Conservation (phyloP, 2,329 filamentous ascomycete genomes). For the Acrodontium crateriforme region DNA sequence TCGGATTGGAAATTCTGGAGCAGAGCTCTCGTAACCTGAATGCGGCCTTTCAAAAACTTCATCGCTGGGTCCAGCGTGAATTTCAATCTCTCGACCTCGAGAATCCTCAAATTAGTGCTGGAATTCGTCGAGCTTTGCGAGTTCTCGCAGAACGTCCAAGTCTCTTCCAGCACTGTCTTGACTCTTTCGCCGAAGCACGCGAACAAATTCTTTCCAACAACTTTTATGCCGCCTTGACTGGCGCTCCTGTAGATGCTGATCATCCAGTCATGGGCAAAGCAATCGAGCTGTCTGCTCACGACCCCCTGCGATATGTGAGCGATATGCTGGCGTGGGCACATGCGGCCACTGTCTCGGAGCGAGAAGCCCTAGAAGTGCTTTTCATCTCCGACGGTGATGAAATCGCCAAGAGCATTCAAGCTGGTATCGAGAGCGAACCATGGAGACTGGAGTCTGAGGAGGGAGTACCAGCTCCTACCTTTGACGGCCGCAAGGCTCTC, state of each 20-base stretch:
- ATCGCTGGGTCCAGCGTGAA: constrained; percentile 86
- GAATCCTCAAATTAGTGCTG: constrained; percentile 78
- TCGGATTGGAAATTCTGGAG: constrained; percentile 85
- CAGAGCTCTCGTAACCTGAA: constrained; percentile 78
- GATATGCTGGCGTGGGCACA: constrained; percentile 98
- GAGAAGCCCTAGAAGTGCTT: constrained; percentile 78
- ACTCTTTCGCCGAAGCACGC: constrained; percentile 81
- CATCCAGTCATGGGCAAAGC: constrained; percentile 50
- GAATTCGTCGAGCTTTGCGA: constrained; percentile 69
- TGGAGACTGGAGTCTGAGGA: constrained; percentile 51
- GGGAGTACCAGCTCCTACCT: constrained; percentile 41
- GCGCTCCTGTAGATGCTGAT: constrained; percentile 47
- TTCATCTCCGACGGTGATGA: constrained; percentile 87
- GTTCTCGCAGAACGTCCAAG: constrained; percentile 81
- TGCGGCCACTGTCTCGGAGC: constrained; percentile 83
- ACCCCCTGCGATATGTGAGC: constrained; percentile 78
- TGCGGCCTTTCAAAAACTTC: constrained; percentile 85
- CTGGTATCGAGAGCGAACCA: constrained; percentile 66
- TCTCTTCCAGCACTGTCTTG: constrained; percentile 83
- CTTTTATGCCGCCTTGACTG: constrained; percentile 79
- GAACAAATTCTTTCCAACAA: constrained; percentile 77
- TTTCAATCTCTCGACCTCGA: constrained; percentile 88
- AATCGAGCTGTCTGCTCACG: constrained; percentile 86
- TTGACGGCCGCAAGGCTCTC: constrained; percentile 70
- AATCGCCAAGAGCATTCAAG: constrained; percentile 67